These are phyloP conservation scores for Lyophyllum shimeji DNA, from an alignment of 768 basidiomycete genomes.

Conservation along the genomic window DNA sequence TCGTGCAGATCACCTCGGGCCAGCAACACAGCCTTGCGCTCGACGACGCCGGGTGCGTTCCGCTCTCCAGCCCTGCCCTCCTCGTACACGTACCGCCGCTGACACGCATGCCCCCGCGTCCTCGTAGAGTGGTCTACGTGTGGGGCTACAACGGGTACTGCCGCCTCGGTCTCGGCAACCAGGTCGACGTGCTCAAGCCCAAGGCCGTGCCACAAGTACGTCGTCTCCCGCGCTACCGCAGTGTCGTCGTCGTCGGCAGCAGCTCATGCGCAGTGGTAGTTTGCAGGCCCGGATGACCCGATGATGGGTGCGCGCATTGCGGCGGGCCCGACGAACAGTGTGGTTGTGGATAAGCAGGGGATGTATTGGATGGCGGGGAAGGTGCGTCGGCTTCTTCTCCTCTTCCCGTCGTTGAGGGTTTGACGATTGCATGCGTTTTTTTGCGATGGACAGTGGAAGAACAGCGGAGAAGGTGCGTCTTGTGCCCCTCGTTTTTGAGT, in stretches of 20 bases:
- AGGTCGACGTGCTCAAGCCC: conserved; percentile 77
- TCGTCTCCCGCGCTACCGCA: background rate
- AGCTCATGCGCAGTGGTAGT: conserved; percentile 37
- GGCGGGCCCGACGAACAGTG: conserved; percentile 83
- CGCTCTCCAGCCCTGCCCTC: background rate
- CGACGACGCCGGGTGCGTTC: conserved; percentile 61
- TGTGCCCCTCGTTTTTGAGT: background rate
- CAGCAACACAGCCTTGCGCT: conserved; percentile 86
- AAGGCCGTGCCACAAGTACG: conserved; percentile 79
- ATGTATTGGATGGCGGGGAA: conserved; percentile 90
- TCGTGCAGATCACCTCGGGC: conserved; percentile 81
- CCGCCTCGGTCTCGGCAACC: conserved; percentile 84
- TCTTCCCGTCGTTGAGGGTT: background rate
- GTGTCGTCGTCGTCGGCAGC: background rate
- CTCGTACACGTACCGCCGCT: background rate
- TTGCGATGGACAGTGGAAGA: conserved; percentile 81
- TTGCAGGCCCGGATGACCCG: conserved; percentile 66
- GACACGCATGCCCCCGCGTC: background rate
- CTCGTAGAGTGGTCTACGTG: conserved; percentile 65
- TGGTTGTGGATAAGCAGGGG: conserved; percentile 80
- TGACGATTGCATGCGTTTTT: conserved; percentile 13
- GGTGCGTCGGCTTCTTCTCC: conserved; percentile 31
- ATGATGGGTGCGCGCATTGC: conserved; percentile 64
- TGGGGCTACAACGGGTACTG: conserved; percentile 95
- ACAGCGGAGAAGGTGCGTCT: conserved; percentile 80